Evolutionary conservation across 352 stramenopile species (phyloP).

Genomic region (Phytophthora fragariae): DNA sequence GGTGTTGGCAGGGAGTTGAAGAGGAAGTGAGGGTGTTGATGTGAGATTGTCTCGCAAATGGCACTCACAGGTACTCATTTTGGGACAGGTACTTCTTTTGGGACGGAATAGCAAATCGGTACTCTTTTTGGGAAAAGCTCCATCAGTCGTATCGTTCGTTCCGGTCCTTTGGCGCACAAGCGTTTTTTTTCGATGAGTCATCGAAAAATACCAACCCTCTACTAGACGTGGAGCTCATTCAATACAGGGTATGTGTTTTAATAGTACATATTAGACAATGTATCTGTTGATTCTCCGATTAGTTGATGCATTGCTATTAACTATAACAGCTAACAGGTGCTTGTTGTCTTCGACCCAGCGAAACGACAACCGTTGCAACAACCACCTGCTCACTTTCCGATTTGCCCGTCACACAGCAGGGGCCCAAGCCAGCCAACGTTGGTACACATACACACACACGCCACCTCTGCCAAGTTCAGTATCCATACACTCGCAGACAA

Average conservation of each 20-base stretch:
- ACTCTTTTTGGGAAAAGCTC: too few relatives aligned
- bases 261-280: neutral
- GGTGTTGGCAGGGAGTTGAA: too few relatives aligned
- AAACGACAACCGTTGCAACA: slow-evolving; percentile 5
- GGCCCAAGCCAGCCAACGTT: neutral
- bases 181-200: slow-evolving; percentile 26
- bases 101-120: too few relatives aligned
- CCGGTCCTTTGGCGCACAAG: neutral
- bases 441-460: neutral
- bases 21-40: too few relatives aligned
- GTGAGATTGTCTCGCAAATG: too few relatives aligned
- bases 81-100: too few relatives aligned
- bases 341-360: neutral
- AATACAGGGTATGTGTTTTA: neutral
- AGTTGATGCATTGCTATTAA: neutral
- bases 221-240: neutral
- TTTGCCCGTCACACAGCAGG: slow-evolving; percentile 13
- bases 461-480: slow-evolving; percentile 2
- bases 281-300: neutral
- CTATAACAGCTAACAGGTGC: neutral
- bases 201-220: slow-evolving; percentile 3
- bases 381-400: slow-evolving; percentile 21
- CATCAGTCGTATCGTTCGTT: slow-evolving; percentile 1
- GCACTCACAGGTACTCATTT: too few relatives aligned
- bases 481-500: neutral